phyloP scores from a whole-genome alignment of 2,329 filamentous ascomycete genomes.

The Eutypella sp. region DNA sequence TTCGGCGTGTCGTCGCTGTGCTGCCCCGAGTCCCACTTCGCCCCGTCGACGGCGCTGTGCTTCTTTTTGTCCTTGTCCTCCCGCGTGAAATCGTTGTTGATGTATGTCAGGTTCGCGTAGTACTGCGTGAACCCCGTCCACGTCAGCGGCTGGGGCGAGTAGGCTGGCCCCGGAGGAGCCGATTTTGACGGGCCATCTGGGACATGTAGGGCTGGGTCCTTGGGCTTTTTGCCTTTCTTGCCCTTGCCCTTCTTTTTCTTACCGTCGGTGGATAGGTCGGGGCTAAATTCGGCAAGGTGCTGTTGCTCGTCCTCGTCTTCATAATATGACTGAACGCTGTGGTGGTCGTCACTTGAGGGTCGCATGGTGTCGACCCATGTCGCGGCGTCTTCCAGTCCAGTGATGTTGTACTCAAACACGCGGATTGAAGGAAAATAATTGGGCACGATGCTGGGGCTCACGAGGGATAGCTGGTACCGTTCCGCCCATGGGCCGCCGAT shows the following conservation, averaged over 20 bases:
- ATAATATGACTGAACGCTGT: not conserved
- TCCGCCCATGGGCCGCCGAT: conserved; percentile 81
- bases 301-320: conserved; percentile 15
- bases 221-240: conserved; percentile 44
- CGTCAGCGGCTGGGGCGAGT: conserved; percentile 77
- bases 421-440: conserved; percentile 87
- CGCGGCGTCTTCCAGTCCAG: conserved; percentile 57
- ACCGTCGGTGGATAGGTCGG: conserved; percentile 26
- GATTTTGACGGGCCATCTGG: conserved; percentile 70
- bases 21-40: conserved; percentile 61
- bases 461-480: conserved; percentile 74
- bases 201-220: conserved; percentile 56
- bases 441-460: conserved; percentile 84
- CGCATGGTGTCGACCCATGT: conserved; percentile 35
- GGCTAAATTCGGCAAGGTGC: conserved; percentile 19
- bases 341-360: not conserved
- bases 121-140: conserved; percentile 82
- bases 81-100: conserved; percentile 71
- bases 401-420: conserved; percentile 93
- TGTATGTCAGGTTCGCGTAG: conserved; percentile 85
- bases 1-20: conserved; percentile 54
- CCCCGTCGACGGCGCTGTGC: conserved; percentile 19
- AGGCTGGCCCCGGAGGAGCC: conserved; percentile 78
- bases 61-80: no score
- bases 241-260: conserved; percentile 42